Evolutionary conservation across 768 basidiomycete genomes (phyloP).

Genomic region (Termitomyces sp.): DNA sequence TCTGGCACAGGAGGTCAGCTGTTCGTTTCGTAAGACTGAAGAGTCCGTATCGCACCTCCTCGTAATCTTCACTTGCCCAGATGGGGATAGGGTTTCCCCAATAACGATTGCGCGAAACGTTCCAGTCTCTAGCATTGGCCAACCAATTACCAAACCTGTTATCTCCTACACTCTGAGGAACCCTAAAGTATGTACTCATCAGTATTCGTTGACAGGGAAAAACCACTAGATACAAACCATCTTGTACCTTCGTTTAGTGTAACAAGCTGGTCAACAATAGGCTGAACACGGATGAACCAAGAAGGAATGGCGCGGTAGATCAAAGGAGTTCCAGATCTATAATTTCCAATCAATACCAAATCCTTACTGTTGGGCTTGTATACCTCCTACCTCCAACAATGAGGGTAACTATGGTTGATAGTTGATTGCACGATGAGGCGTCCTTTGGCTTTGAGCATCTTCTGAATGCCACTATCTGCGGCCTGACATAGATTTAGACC

Average conservation of each 20-base stretch:
- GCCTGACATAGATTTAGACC: constrained; percentile 38
- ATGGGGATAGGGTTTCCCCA: constrained; percentile 98
- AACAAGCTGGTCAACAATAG: constrained; percentile 81
- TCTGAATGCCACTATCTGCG: constrained; percentile 94
- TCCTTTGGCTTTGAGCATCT: constrained; percentile 80
- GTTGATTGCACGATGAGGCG: constrained; percentile 85
- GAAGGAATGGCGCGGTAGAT: constrained; percentile 94
- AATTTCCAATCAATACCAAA: background rate
- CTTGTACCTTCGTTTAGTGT: constrained; percentile 85
- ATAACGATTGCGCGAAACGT: constrained; percentile 96
- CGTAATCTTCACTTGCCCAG: constrained; percentile 90
- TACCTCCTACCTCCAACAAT: constrained; percentile 82
- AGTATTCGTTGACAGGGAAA: constrained; percentile 1
- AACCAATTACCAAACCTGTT: constrained; percentile 96
- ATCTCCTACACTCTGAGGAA: constrained; percentile 87
- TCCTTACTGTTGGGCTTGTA: background rate
- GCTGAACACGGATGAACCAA: constrained; percentile 92
- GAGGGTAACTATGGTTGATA: constrained; percentile 89
- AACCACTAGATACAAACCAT: constrained; percentile 49
- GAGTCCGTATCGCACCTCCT: constrained; percentile 55
- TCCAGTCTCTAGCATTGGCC: constrained; percentile 98
- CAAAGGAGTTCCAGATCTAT: constrained; percentile 88
- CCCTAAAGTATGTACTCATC: constrained; percentile 45
- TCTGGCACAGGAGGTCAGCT: constrained; percentile 30
- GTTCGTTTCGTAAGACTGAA: background rate